A percentile compares a stretch with the other conserved stretches of the same genome.
phyloP scores from a whole-genome alignment of 805 yeast species.

The Starmerella floricola region DNA sequence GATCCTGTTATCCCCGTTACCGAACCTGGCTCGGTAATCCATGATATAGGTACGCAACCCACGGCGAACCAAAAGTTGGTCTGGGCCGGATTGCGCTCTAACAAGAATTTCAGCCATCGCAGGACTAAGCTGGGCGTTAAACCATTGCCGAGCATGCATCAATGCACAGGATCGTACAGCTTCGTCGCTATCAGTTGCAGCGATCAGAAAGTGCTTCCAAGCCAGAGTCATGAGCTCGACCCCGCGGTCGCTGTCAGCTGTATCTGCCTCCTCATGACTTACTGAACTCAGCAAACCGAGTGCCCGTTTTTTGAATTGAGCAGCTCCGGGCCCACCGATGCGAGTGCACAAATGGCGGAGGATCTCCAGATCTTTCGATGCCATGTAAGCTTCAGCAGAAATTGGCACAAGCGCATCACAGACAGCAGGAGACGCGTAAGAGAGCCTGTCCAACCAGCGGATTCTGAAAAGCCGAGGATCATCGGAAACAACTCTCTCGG shows the following conservation, averaged over 20 bases:
- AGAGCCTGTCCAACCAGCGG: conserved; percentile 10
- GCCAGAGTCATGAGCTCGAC: not conserved
- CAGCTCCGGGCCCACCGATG: conserved; percentile 11
- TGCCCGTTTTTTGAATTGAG: conserved; percentile 4
- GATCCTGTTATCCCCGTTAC: not conserved
- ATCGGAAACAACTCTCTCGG: conserved; percentile 3
- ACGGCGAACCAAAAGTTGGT: not conserved
- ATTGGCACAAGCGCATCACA: conserved; percentile 14
- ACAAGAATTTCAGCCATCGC: conserved; percentile 2
- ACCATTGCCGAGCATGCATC: not conserved
- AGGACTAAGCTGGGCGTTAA: not conserved
- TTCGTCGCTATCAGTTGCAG: conserved; percentile 4
- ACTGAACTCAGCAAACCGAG: not conserved
- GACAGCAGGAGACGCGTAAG: conserved; percentile 6
- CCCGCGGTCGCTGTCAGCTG: not conserved
- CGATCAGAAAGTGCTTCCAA: conserved; percentile 6
- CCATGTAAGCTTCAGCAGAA: not conserved
- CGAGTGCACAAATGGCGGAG: conserved; percentile 2
- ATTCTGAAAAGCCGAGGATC: conserved; percentile 1
- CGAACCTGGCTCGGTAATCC: not conserved
- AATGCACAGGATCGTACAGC: not conserved
- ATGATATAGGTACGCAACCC: not conserved
- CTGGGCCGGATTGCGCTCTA: not conserved
- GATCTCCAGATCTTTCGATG: not conserved
- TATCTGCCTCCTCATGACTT: too few relatives aligned